Conservation (phyloP, 208 protist genomes). For the Crithidia sp. region DNA sequence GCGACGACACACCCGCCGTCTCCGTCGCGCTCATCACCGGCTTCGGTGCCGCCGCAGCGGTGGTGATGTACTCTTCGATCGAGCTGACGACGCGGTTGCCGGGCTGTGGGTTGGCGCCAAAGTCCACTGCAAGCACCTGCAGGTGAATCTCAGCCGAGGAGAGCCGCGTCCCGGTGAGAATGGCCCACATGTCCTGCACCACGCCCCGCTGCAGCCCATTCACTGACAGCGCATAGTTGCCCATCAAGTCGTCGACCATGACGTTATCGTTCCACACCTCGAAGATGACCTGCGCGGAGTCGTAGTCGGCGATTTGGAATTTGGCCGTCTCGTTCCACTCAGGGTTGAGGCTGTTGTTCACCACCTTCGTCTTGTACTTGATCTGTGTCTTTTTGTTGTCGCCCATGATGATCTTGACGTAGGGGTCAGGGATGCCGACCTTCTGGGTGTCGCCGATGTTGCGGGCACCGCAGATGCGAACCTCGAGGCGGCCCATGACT, state of each 20-base stretch:
- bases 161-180: constrained; percentile 46
- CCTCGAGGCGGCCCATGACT: constrained; percentile 69
- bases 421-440: constrained; percentile 61
- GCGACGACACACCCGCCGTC: background rate
- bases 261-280: constrained; percentile 81
- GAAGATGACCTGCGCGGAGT: constrained; percentile 46
- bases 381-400: constrained; percentile 54
- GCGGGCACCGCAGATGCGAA: constrained; percentile 63
- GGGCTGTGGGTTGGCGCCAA: constrained; percentile 43
- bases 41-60: constrained; percentile 4
- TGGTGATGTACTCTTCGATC: constrained; percentile 27
- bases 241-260: constrained; percentile 64
- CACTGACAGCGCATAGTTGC: constrained; percentile 56
- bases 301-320: constrained; percentile 73
- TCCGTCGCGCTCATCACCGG: constrained; percentile 15
- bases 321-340: constrained; percentile 78
- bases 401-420: constrained; percentile 56
- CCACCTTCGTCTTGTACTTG: constrained; percentile 43
- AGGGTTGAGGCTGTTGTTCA: constrained; percentile 57
- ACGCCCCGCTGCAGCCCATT: constrained; percentile 59
- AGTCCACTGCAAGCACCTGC: constrained; percentile 76
- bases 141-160: constrained; percentile 68
- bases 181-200: constrained; percentile 63
- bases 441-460: constrained; percentile 61
- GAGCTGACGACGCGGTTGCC: constrained; percentile 16